These are phyloP conservation scores for Groenewaldozyma salmanticensis DNA, from an alignment of 805 yeast genomes.

Conservation along the genomic window DNA sequence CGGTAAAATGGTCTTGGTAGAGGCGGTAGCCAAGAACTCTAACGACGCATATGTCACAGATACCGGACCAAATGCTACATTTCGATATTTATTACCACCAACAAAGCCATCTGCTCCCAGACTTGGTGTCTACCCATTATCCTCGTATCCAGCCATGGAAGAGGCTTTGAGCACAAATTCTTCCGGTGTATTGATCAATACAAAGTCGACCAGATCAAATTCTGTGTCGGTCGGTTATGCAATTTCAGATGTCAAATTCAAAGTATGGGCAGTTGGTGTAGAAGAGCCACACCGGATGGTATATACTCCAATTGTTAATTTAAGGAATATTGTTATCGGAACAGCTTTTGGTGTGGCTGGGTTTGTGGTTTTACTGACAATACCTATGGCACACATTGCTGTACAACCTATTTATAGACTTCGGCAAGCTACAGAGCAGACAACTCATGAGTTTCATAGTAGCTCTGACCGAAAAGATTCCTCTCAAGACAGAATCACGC, in stretches of 20 bases:
- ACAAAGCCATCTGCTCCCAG: constrained; percentile 25
- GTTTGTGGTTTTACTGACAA: constrained; percentile 62
- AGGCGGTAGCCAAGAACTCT: constrained; percentile 13
- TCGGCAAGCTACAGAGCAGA: constrained; percentile 73
- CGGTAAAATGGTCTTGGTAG: constrained; percentile 17
- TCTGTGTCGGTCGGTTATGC: constrained; percentile 51
- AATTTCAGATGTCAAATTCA: constrained; percentile 33
- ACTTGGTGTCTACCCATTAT: constrained; percentile 11
- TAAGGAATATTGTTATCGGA: constrained; percentile 64
- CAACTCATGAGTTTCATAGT: constrained; percentile 20
- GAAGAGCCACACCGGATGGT: constrained; percentile 54
- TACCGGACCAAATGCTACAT: constrained; percentile 3
- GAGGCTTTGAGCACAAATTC: constrained; percentile 29
- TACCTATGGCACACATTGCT: constrained; percentile 76
- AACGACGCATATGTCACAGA: constrained; percentile 16
- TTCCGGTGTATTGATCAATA: constrained; percentile 37
- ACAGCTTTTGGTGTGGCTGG: constrained; percentile 72
- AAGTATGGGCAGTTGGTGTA: constrained; percentile 65
- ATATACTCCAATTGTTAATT: constrained; percentile 49
- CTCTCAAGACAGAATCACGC: not conserved
- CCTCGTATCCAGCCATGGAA: constrained; percentile 23
- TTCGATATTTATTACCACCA: constrained; percentile 16
- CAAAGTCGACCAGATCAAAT: constrained; percentile 28
- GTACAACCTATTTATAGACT: constrained; percentile 73
- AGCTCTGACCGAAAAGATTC: not conserved